A percentile compares a stretch with the other conserved stretches of the same genome.
phyloP scores from a whole-genome alignment of 495 filamentous ascomycete genomes.

The Talaromyces proteolyticus region DNA sequence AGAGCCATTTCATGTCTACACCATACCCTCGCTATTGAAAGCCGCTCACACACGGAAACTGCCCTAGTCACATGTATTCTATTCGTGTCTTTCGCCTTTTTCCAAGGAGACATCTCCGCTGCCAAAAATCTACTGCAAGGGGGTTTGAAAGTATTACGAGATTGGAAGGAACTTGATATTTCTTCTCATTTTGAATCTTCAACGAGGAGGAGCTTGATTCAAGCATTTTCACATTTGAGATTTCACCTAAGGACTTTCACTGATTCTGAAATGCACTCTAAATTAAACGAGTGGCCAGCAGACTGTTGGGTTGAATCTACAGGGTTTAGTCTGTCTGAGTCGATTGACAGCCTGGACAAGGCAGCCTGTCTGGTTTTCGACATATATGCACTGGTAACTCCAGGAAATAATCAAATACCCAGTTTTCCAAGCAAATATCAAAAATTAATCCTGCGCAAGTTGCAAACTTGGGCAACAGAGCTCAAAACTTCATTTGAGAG shows the following conservation, averaged over 20 bases:
- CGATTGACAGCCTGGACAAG: conserved; percentile 1
- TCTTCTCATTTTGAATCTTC: too few relatives aligned
- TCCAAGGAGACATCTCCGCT: conserved; percentile 34
- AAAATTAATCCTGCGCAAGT: conserved; percentile 3
- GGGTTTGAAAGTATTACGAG: conserved; percentile 9
- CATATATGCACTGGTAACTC: conserved; percentile 3
- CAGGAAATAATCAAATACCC: background rate
- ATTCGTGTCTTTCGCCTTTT: conserved; percentile 40
- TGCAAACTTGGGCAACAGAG: conserved; percentile 4
- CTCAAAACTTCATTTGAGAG: background rate
- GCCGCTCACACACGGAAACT: conserved; percentile 5
- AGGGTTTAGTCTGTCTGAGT: background rate
- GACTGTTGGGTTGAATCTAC: background rate
- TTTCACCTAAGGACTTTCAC: conserved; percentile 1
- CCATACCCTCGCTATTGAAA: conserved; percentile 8
- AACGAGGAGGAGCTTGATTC: too few relatives aligned
- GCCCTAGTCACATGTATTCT: conserved; percentile 38
- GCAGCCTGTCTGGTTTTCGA: conserved; percentile 1
- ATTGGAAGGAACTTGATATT: too few relatives aligned
- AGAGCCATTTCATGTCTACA: conserved; percentile 28
- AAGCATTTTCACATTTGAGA: conserved; percentile 2
- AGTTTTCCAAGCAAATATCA: conserved; percentile 1
- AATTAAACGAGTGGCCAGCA: background rate
- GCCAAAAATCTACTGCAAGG: conserved; percentile 16
- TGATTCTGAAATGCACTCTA: background rate